These are phyloP conservation scores for Fabrea salina DNA, from an alignment of 169 alveolate species.

Conservation along the genomic window DNA sequence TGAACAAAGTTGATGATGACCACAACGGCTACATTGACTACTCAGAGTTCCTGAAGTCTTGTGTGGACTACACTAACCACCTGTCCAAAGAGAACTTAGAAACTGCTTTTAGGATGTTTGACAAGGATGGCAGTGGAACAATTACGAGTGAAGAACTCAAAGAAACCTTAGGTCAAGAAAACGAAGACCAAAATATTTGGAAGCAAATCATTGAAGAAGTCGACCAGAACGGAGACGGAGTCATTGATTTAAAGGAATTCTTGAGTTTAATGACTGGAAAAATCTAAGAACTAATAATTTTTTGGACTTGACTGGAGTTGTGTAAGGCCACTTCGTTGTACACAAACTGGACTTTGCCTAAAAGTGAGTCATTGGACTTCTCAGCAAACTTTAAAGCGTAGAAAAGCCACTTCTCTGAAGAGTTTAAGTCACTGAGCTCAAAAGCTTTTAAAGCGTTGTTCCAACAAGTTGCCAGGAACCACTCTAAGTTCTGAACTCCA, in stretches of 20 bases:
- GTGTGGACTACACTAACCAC: background rate
- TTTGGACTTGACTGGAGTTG: too few relatives aligned
- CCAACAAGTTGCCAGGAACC: background rate
- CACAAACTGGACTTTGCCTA: background rate
- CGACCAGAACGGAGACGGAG: constrained; percentile 35
- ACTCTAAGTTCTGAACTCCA: too few relatives aligned
- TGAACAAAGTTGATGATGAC: constrained; percentile 19
- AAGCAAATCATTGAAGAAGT: constrained; percentile 27
- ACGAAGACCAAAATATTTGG: background rate
- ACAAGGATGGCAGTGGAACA: constrained; percentile 40
- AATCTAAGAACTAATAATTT: too few relatives aligned
- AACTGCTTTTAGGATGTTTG: constrained; percentile 43
- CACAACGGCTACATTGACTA: constrained; percentile 29
- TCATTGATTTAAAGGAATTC: constrained; percentile 30
- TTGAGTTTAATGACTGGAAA: constrained; percentile 16
- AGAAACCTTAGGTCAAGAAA: background rate
- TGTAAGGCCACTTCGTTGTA: background rate
- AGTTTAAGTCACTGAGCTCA: background rate
- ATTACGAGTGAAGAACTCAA: constrained; percentile 37
- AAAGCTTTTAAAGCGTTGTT: background rate
- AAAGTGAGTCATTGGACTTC: background rate
- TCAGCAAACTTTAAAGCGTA: background rate
- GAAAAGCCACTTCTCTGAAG: background rate
- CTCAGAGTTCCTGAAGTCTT: constrained; percentile 24
- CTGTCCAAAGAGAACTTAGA: constrained; percentile 19